Evolutionary conservation across 441 rosid species (phyloP).

Genomic region (Euphorbia schlechtendalii): DNA sequence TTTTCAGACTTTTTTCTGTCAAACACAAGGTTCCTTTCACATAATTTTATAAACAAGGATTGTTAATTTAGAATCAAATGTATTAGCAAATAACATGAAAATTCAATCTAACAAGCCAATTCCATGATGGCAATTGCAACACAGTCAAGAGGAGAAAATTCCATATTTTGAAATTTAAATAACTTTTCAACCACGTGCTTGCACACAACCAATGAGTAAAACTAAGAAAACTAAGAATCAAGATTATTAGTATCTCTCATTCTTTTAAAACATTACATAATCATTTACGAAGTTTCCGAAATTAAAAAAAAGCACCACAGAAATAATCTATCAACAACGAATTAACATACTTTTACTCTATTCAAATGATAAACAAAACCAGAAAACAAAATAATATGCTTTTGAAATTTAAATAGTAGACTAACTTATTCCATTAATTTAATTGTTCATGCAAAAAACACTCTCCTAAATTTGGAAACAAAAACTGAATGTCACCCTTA

Average conservation of each 20-base stretch:
- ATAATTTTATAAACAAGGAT: too few species aligned
- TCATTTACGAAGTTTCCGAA: background rate
- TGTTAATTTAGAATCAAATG: too few species aligned
- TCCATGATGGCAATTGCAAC: background rate
- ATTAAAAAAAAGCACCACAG: too few species aligned
- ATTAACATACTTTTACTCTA: too few species aligned
- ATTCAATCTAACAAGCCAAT: background rate
- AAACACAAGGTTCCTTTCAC: too few species aligned
- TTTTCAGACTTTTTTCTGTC: too few species aligned
- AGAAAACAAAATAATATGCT: background rate
- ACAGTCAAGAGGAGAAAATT: background rate
- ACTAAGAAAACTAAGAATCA: background rate
- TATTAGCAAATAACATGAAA: background rate
- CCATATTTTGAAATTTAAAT: background rate
- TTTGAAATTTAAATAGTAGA: background rate
- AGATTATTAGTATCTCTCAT: background rate
- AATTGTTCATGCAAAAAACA: too few species aligned
- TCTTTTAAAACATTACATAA: background rate
- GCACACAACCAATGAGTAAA: background rate
- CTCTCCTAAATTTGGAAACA: too few species aligned
- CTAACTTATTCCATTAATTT: too few species aligned
- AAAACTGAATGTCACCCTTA: too few species aligned
- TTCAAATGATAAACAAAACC: too few species aligned
- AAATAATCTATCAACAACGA: too few species aligned
- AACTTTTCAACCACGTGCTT: conserved; percentile 3